phyloP scores from a whole-genome alignment of 345 rosid genomes.

The Adansonia digitata region DNA sequence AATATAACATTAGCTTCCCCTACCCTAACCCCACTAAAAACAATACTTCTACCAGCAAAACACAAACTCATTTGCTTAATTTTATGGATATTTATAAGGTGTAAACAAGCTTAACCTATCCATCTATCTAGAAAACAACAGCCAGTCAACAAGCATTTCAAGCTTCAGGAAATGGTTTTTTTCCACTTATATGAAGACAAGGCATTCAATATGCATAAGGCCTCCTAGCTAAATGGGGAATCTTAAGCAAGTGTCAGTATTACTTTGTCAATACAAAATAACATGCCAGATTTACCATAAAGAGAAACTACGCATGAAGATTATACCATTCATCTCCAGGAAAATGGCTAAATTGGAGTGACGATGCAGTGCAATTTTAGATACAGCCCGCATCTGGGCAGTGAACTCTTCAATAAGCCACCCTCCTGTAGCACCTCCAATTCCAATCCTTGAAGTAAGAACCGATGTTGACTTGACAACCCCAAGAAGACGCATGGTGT shows the following conservation, averaged over 20 bases:
- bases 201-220: neutral
- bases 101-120: neutral
- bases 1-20: neutral
- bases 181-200: neutral
- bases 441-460: conserved; percentile 73
- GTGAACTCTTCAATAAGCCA: conserved; percentile 93
- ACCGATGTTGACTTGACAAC: conserved; percentile 77
- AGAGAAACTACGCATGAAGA: neutral
- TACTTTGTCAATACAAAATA: neutral
- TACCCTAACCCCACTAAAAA: neutral
- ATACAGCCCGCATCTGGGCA: conserved; percentile 92
- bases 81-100: neutral
- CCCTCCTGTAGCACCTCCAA: conserved; percentile 62
- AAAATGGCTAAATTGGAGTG: conserved; percentile 72
- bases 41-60: neutral
- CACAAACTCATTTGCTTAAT: neutral
- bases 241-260: neutral
- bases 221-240: neutral
- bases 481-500: conserved; percentile 87
- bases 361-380: conserved; percentile 94
- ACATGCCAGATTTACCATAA: neutral
- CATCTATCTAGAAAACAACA: neutral
- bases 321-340: conserved; percentile 73
- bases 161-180: neutral
- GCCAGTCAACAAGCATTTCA: neutral